Base-by-base conservation (phyloP, 257 asterid species). In the Jacaranda copaia region DNA sequence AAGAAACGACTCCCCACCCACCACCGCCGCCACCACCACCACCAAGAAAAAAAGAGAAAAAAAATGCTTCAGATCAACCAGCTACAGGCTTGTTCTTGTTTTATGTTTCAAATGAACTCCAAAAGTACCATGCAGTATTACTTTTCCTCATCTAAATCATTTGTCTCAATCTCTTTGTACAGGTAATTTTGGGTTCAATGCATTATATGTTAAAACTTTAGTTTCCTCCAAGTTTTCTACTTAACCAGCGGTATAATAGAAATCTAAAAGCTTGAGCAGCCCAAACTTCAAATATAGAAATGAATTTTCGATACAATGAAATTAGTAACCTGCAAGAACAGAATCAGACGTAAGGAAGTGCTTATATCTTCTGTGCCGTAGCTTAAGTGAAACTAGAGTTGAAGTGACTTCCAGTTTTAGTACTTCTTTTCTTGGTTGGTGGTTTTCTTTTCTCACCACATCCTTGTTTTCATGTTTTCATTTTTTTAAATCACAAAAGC, bases 391-490 rank as follows among this genome's bases (percentile, higher is more conserved):
- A 42, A 8, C 36, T 56, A 43, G 60, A 55, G n/a, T 56, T 67
- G 40, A 73, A 18, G 57, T 32, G 18, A 15, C 65, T 45, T 32
- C 56, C 73, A 75, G 72, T 63, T 82, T 19, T 49, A 4, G 43
- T 56, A 38, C 68, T 68, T 40, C 48, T 42, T 68, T 75, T 46
- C 45, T 48, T 76, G 20, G 53, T 25, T 43, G 39, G 48, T 52
- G 58, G 42, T 40, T 56, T 76, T 69, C 46, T 65, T 57, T 16
- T 57, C 80, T 40, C 36, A 63, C n/a, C 48, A 35, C 36, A 11
- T 77, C n/a, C 66, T 55, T 25, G 8, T 73, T 66, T 39, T 52
- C 79, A 74, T 13, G 35, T 75, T 40, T 58, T 52, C 20, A 38
- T 61, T 25, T 25, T 25, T 25, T 25, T 25, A 25, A 25, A 63